These are phyloP conservation scores for Pleurotus pulmonarius DNA, from an alignment of 768 basidiomycete genomes.

Conservation along the genomic window DNA sequence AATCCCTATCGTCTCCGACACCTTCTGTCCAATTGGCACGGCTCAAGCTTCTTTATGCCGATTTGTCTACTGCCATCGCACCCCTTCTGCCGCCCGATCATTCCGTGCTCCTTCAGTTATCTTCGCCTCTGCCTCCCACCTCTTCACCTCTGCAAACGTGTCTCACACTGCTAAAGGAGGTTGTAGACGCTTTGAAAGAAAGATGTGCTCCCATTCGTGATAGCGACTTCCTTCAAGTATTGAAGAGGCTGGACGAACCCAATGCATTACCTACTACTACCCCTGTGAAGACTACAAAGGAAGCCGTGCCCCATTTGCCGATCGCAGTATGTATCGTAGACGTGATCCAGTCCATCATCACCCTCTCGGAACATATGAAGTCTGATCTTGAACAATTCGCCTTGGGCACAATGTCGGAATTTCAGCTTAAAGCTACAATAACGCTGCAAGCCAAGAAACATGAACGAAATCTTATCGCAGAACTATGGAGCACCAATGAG, in stretches of 20 bases:
- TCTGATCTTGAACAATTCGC: conserved; percentile 64
- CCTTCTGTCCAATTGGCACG: conserved; percentile 60
- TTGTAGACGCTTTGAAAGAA: conserved; percentile 45
- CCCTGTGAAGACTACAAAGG: conserved; percentile 14
- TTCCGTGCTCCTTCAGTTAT: conserved; percentile 44
- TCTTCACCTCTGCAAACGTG: conserved; percentile 62
- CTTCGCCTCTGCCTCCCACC: conserved; percentile 62
- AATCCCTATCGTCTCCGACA: conserved; percentile 50
- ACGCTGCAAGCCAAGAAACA: conserved; percentile 46
- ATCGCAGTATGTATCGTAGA: conserved; percentile 49
- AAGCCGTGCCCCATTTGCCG: conserved; percentile 13
- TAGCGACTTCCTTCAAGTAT: conserved; percentile 41
- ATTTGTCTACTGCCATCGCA: conserved; percentile 44
- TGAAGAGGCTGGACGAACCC: conserved; percentile 23
- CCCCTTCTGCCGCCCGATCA: conserved; percentile 60
- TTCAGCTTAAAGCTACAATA: conserved; percentile 47
- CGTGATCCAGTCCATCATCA: conserved; percentile 43
- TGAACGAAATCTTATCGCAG: conserved; percentile 53
- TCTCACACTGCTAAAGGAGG: conserved; percentile 49
- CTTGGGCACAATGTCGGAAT: conserved; percentile 63
- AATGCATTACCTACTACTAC: neutral
- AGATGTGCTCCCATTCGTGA: conserved; percentile 72
- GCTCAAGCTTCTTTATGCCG: conserved; percentile 51
- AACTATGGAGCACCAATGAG: conserved; percentile 40
- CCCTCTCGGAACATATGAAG: conserved; percentile 61